phyloP scores from a whole-genome alignment of 306 rosid species.

The Calophaca sinica region DNA sequence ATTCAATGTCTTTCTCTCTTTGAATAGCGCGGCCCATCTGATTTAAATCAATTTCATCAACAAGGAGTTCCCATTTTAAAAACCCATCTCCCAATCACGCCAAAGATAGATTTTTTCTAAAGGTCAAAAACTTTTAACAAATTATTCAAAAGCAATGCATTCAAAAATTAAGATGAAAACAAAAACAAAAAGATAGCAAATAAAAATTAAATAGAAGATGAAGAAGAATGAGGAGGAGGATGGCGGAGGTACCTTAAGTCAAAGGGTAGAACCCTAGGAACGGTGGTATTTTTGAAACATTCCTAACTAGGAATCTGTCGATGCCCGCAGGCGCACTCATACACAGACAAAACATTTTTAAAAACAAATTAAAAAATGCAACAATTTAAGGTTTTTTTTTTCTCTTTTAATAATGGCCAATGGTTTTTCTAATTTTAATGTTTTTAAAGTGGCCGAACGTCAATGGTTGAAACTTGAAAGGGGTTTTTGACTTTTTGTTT shows the following conservation, averaged over 20 bases:
- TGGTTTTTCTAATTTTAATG: conserved; percentile 22
- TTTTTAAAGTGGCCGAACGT: neutral
- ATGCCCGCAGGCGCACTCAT: conserved; percentile 46
- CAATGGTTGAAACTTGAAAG: conserved; percentile 16
- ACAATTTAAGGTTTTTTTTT: conserved; percentile 20
- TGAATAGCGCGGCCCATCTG: conserved; percentile 52
- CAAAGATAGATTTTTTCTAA: conserved; percentile 1
- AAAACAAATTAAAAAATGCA: neutral
- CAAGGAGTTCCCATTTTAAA: conserved; percentile 11
- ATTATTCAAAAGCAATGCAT: conserved; percentile 25
- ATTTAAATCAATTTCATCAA: conserved; percentile 45
- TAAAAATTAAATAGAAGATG: neutral
- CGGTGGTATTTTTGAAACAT: conserved; percentile 46
- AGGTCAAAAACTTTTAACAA: neutral
- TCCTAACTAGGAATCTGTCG: conserved; percentile 47
- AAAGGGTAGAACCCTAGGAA: conserved; percentile 54
- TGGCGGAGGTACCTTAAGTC: conserved; percentile 44
- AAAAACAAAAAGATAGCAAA: neutral
- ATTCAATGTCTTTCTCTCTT: conserved; percentile 51
- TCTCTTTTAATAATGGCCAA: conserved; percentile 14
- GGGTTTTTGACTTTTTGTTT: neutral
- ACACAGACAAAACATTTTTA: conserved; percentile 17
- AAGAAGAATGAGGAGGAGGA: neutral
- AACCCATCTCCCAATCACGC: conserved; percentile 32
- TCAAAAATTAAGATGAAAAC: neutral